Evolutionary conservation across 2,329 filamentous ascomycete species (phyloP).

Genomic region (Fusarium compactum): DNA sequence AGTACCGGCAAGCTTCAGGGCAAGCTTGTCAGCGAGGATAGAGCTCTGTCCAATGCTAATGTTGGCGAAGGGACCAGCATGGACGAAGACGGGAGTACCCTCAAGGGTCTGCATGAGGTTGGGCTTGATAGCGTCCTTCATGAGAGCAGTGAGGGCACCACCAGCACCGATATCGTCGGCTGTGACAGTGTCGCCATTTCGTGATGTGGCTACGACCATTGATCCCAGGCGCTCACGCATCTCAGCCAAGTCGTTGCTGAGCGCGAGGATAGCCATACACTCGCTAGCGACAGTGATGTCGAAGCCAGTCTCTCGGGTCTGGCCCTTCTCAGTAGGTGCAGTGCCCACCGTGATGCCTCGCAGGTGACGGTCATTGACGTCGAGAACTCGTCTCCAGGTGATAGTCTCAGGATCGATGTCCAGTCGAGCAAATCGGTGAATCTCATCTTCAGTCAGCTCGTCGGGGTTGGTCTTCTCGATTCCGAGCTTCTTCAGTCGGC

Average conservation of each 20-base stretch:
- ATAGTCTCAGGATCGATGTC: slow-evolving; percentile 98
- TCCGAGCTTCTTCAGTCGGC: slow-evolving; percentile 92
- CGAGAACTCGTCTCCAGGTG: slow-evolving; percentile 94
- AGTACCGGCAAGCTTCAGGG: slow-evolving; percentile 93
- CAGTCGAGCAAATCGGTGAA: slow-evolving; percentile 86
- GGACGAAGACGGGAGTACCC: slow-evolving; percentile 96
- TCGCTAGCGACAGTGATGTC: slow-evolving; percentile 98
- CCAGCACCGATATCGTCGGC: slow-evolving; percentile 95
- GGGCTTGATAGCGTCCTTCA: slow-evolving; percentile 98
- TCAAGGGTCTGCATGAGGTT: slow-evolving; percentile 99
- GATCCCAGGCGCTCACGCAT: slow-evolving; percentile 93
- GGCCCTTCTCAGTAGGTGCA: slow-evolving; percentile 90
- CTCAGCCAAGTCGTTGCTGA: slow-evolving; percentile 87
- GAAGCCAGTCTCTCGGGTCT: slow-evolving; percentile 89
- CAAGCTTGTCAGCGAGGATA: slow-evolving; percentile 93
- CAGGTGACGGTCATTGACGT: slow-evolving; percentile 96
- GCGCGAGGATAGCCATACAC: slow-evolving; percentile 96
- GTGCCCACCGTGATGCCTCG: slow-evolving; percentile 90
- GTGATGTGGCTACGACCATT: slow-evolving; percentile 95
- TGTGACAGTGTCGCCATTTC: slow-evolving; percentile 87
- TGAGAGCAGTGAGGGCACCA: slow-evolving; percentile 91
- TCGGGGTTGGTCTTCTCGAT: slow-evolving; percentile 96
- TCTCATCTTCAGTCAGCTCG: slow-evolving; percentile 90
- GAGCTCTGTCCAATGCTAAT: slow-evolving; percentile 98
- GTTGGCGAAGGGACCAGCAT: slow-evolving; percentile 97